Conservation (phyloP, 2,329 filamentous ascomycete species). For the Aureobasidium sp. region DNA sequence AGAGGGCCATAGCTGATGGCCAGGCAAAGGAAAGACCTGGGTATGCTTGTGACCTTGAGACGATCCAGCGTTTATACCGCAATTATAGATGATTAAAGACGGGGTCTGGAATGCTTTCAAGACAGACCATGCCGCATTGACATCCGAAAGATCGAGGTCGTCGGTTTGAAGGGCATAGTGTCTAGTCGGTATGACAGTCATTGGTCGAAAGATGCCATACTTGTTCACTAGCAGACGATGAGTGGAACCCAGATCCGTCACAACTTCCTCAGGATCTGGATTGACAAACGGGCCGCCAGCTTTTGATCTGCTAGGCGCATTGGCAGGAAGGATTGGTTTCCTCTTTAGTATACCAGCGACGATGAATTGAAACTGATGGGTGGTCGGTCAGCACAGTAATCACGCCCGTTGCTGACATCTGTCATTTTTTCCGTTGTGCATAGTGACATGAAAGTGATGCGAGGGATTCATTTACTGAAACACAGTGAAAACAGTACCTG, state of each 20-base stretch:
- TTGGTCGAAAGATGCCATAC: slow-evolving; percentile 31
- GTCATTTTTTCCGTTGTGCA: neutral
- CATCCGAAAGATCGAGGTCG: slow-evolving; percentile 31
- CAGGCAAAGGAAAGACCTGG: slow-evolving; percentile 34
- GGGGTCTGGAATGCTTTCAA: slow-evolving; percentile 24
- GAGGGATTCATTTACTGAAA: too few species aligned
- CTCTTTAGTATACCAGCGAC: slow-evolving; percentile 12
- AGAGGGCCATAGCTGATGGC: slow-evolving; percentile 21
- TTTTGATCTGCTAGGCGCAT: slow-evolving; percentile 12
- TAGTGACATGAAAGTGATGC: neutral
- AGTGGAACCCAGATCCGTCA: slow-evolving; percentile 22
- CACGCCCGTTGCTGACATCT: neutral
- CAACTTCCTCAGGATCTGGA: slow-evolving; percentile 21
- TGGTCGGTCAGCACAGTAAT: neutral
- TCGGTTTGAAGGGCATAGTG: slow-evolving; percentile 34
- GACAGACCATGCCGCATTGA: slow-evolving; percentile 33
- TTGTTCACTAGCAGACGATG: slow-evolving; percentile 34
- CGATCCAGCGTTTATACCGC: slow-evolving; percentile 37
- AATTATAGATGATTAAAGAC: slow-evolving; percentile 40
- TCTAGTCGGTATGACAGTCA: slow-evolving; percentile 34
- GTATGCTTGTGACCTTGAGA: slow-evolving; percentile 42
- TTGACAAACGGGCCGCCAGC: slow-evolving; percentile 15
- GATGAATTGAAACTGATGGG: slow-evolving; percentile 14
- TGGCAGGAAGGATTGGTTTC: slow-evolving; percentile 13
- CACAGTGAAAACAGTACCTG: too few species aligned